Evolutionary conservation across 129 eudicot species (phyloP), one percentile per base, ranked within the genome.

Genomic region (Flaveria robusta): DNA sequence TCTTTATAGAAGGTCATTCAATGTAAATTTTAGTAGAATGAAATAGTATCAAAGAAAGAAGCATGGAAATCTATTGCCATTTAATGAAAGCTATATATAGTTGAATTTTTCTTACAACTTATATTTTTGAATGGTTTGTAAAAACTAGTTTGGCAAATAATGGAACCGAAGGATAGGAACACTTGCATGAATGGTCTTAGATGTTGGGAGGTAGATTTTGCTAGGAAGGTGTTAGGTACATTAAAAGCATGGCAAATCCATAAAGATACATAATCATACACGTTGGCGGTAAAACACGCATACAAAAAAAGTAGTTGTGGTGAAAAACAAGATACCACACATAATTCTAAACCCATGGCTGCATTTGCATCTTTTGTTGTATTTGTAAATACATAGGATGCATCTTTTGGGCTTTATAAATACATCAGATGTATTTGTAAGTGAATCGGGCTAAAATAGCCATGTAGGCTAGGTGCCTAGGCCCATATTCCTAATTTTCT

Each of bases 61-160:
- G 34, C 23, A 54, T 52, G 29, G 18, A 50, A 70, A 39, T 0
- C 49, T 34, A 37, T 27, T 39, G 50, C 46, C 65, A 71, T 52
- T 34, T 50, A 29, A 5, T 5, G 20, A 62, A 13, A 15, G 9
- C 67, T 7, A 10, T 51, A 9, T 11, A 18, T 52, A 23, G 34
- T 31, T 51, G 76, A 50, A 52, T 71, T 71, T 71, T 71, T 27
- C 22, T 49, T 70, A 9, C 12, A 18, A 10, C 43, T 14, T 71
- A 0, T 26, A 26, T 26, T 26, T 10, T 1, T 34, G 29, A 24
- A 29, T 39, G 75, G 76, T 52, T 18, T 71, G 66, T 11, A 27
- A 51, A 71, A 29, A 29, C 64, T 71, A 71, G 46, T 16, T 49
- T 20, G 18, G 27, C 3, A 18, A 31, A 65, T 14, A 37, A 66